Base-by-base conservation (phyloP, 352 stramenopile genomes). In the Globisporangium megalacanthum region DNA sequence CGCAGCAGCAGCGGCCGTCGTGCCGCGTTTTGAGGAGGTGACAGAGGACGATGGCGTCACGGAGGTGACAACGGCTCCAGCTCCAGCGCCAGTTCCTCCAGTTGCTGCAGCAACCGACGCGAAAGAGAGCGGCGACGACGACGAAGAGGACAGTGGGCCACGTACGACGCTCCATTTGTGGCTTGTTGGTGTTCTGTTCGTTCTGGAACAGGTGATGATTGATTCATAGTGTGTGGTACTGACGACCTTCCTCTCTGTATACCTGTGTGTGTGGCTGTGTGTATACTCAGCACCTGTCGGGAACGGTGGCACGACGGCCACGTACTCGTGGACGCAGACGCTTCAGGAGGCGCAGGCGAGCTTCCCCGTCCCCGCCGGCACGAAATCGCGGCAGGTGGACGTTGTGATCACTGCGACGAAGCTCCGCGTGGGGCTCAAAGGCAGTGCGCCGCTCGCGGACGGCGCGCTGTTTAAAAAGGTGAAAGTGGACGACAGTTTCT, bases 401-500 rank as follows among this genome's bases (percentile, higher is more conserved):
- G 94, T 98, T 8, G 70, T 91, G 19, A 98, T 99, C 56, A 77
- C 68, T 6, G 92, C 96, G 56, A 88, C 79, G 20, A 85, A 92
- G 50, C 73, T 99, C 0, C 94, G 91, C 61, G 90, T 98, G 10
- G 87, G 75, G 19, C 55, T 99, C 19, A 97, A 95, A 52, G 72
- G 72, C 19, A 72, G 70, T 11, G 45, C 64, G 15, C 70, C 73
- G 19, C 78, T 98, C 37, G 77, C 97, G 20, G 78, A 99, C 68
- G 97, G 90, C n/a, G 42, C 73, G 15, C 75, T 99, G 6, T 88
- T 93, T 72, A 98, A 99, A 59, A 75, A 88, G 39, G 87, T 99
- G 31, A 98, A 98, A 60, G 83, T 98, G 48, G 97, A 99, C 62
- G 97, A 99, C 74, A 98, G 90, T 65, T 99, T 99, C 67, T 99